Conservation (phyloP, 192 early-diverging fungal species). For the Martensiomyces pterosporus region DNA sequence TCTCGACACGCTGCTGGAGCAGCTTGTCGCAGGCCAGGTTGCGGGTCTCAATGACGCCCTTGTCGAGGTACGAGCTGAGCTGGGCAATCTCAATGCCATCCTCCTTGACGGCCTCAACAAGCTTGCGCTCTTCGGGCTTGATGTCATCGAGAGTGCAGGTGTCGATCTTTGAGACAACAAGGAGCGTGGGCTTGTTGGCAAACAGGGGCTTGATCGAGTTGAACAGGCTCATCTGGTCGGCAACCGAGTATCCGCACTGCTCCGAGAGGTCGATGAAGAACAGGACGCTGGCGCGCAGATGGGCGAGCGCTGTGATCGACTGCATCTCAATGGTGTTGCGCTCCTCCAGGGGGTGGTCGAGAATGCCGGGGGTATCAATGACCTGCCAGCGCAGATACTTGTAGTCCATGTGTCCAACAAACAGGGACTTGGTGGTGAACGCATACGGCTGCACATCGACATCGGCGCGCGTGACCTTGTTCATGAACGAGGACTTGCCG, state of each 20-base stretch:
- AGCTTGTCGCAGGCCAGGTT: constrained; percentile 92
- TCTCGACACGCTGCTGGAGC: constrained; percentile 86
- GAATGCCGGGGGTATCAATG: constrained; percentile 99
- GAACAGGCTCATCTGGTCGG: constrained; percentile 85
- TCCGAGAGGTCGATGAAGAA: constrained; percentile 99
- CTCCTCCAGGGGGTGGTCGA: constrained; percentile 98
- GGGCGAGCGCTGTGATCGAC: constrained; percentile 98
- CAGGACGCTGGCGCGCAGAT: constrained; percentile 90
- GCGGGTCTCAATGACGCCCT: constrained; percentile 95
- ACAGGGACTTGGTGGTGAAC: constrained; percentile 99
- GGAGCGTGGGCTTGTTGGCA: constrained; percentile 93
- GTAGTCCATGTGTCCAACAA: constrained; percentile 99
- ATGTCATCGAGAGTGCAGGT: constrained; percentile 76
- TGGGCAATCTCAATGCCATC: constrained; percentile 71
- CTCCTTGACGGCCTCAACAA: constrained; percentile 70
- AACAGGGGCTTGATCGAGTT: constrained; percentile 97
- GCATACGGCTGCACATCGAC: constrained; percentile 99
- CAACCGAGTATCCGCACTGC: constrained; percentile 96
- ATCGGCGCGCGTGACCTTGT: constrained; percentile 98
- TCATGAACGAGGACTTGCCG: constrained; percentile 97
- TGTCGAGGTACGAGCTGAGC: constrained; percentile 89
- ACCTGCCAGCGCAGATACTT: constrained; percentile 99
- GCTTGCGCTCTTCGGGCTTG: constrained; percentile 60
- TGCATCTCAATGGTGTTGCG: constrained; percentile 99
- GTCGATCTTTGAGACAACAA: constrained; percentile 98